Base-by-base conservation (phyloP, 305 asterid species). In the Coffea humblotiana region DNA sequence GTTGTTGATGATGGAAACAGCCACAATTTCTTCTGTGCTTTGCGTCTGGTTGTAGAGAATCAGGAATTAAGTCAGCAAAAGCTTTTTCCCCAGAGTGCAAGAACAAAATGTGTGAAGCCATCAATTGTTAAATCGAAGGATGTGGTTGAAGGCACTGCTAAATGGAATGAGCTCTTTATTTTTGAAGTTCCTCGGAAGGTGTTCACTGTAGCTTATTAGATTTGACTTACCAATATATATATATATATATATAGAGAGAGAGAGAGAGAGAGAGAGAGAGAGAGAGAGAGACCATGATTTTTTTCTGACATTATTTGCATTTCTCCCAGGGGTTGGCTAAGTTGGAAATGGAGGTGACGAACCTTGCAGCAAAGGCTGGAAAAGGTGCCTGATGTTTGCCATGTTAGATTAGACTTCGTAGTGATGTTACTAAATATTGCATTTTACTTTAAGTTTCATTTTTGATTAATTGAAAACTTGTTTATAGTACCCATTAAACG, bases 291-390 rank as follows among this genome's bases (percentile, higher is more conserved):
- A 29, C 10, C 58, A 19, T 32, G 8, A 32, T 54, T 18, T 61
- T 74, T 54, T 65, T 51, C 52, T 72, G 54, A 29, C 32, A 60
- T 37, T 58, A 4, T 56, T 78, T 66, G 27, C 14, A 61, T 75
- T 87, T 83, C 81, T 84, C 83, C 69, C 80, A 96, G 99, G 99
- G 98, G 77, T 82, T 79, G 71, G 97, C 99, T 79, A 96, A 87
- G 90, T 83, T 96, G 96, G 99, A 96, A 91, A 97, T 93, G 89
- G 99, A 96, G 86, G 98, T 96, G 80, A 96, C 99, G 77, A 96
- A 96, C 85, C 99, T 96, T 84, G 95, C 99, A 74, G 98, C 99
- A 40, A 96, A 94, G 88, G 98, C 99, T 43, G 99, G 99, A 81
- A 96, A 94, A 96, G 99, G 99, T 96, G 90, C 77, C 86, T 68